phyloP scores from a whole-genome alignment of 805 yeast species.

The Suhomyces kilbournensis region DNA sequence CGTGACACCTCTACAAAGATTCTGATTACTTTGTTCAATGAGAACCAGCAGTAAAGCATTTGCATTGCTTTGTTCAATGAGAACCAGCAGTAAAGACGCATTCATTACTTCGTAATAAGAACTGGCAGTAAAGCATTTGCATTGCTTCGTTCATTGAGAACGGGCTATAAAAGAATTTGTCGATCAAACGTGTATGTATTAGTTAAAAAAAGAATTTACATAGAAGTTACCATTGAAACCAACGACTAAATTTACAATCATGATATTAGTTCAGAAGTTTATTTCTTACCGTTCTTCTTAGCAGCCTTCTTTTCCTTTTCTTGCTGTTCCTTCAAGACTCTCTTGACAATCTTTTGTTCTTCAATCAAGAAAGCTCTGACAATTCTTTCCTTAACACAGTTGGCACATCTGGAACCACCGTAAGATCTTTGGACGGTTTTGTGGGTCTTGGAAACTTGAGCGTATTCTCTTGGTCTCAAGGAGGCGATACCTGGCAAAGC shows the following conservation, averaged over 20 bases:
- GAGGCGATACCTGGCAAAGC: slow-evolving; percentile 86
- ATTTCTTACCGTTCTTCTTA: slow-evolving; percentile 33
- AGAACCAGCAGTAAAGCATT: too few species aligned
- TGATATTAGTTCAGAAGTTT: slow-evolving; percentile 13
- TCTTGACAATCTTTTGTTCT: slow-evolving; percentile 99
- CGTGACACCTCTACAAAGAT: too few species aligned
- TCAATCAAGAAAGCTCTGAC: slow-evolving; percentile 99
- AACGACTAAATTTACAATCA: slow-evolving; percentile 11
- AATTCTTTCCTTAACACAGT: slow-evolving; percentile 98
- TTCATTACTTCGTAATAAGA: too few species aligned
- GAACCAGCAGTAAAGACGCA: too few species aligned
- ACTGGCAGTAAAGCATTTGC: too few species aligned
- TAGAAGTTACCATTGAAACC: slow-evolving; percentile 12
- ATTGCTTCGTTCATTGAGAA: too few species aligned
- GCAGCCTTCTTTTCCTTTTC: slow-evolving; percentile 70
- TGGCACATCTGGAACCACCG: slow-evolving; percentile 99
- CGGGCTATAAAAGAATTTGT: not conserved
- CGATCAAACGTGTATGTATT: slow-evolving; percentile 12
- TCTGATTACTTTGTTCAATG: too few species aligned
- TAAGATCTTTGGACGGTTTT: slow-evolving; percentile 99
- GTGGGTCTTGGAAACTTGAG: slow-evolving; percentile 89
- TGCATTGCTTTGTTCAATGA: too few species aligned
- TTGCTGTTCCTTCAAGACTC: slow-evolving; percentile 95
- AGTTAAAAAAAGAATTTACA: slow-evolving; percentile 11
- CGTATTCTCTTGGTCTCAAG: slow-evolving; percentile 98